Percentiles rank a stretch among this genome's conserved stretches.
phyloP scores from a whole-genome alignment of 257 asterid species.

The Capsicum chinense region DNA sequence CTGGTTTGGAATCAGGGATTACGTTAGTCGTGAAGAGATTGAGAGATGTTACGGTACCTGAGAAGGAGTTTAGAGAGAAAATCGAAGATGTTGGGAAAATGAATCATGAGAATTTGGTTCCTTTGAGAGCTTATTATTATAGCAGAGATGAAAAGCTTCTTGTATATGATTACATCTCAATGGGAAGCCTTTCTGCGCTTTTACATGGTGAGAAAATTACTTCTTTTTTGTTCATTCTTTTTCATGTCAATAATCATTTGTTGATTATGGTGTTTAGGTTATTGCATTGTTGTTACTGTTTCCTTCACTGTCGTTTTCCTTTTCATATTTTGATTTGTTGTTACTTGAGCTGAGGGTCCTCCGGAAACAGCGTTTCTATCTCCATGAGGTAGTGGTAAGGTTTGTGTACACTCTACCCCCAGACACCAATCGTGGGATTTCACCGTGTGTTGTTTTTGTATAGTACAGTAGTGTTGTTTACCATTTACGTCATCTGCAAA shows the following conservation, averaged over 20 bases:
- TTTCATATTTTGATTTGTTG: too few species aligned
- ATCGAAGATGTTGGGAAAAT: conserved; percentile 81
- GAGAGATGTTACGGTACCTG: conserved; percentile 68
- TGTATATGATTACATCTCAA: conserved; percentile 80
- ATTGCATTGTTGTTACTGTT: too few species aligned
- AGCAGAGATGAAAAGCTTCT: conserved; percentile 80
- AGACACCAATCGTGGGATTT: too few species aligned
- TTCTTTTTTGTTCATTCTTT: background rate
- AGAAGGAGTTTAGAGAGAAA: conserved; percentile 76
- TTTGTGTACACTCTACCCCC: too few species aligned
- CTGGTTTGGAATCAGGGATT: conserved; percentile 65
- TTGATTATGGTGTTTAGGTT: too few species aligned
- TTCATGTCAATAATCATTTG: background rate
- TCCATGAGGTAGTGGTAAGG: background rate
- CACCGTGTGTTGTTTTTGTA: background rate
- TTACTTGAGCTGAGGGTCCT: background rate
- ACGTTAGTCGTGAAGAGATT: conserved; percentile 88
- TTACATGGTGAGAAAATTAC: conserved; percentile 68
- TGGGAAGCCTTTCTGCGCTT: conserved; percentile 94
- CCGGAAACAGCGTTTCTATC: background rate
- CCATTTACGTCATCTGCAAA: conserved; percentile 1
- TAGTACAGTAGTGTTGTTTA: background rate
- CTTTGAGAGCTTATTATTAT: conserved; percentile 78
- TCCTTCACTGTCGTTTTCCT: too few species aligned
- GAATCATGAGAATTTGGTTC: conserved; percentile 75